phyloP scores from a whole-genome alignment of 371 early-diverging fungal species.

The Catenaria anguillulae region DNA sequence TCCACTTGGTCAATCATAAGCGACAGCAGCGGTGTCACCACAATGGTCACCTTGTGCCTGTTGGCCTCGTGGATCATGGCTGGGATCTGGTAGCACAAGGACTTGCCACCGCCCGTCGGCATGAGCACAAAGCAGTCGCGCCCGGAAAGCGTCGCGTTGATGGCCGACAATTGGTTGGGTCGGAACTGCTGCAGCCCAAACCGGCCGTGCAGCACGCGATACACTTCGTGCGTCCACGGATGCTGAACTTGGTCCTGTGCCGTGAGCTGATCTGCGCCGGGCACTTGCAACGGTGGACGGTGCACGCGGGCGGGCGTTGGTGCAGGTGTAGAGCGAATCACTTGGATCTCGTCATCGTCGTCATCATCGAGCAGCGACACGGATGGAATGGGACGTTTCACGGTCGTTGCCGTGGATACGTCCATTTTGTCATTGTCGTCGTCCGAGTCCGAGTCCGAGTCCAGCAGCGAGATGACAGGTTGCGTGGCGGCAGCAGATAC shows the following conservation, averaged over 20 bases:
- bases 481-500: no score
- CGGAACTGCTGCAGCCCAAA: conserved; percentile 79
- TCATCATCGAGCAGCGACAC: no score
- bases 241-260: no score
- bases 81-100: conserved; percentile 96
- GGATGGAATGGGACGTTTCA: no score
- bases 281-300: neutral
- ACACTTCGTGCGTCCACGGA: conserved; percentile 71
- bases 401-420: no score
- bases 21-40: conserved; percentile 92
- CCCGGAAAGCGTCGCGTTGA: conserved; percentile 74
- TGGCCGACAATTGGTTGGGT: conserved; percentile 83
- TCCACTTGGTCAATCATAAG: conserved; percentile 97
- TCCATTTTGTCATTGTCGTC: no score
- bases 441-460: no score
- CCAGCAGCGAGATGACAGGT: no score
- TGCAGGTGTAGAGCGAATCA: no score
- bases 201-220: conserved; percentile 45
- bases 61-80: conserved; percentile 46
- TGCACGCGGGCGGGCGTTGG: no score
- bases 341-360: no score
- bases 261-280: neutral
- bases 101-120: conserved; percentile 99
- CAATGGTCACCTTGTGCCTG: conserved; percentile 77
- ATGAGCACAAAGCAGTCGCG: conserved; percentile 96